Evolutionary conservation across 2,329 filamentous ascomycete genomes (phyloP), one percentile per base, ranked within the genome.

Genomic region (Botrytis aclada): DNA sequence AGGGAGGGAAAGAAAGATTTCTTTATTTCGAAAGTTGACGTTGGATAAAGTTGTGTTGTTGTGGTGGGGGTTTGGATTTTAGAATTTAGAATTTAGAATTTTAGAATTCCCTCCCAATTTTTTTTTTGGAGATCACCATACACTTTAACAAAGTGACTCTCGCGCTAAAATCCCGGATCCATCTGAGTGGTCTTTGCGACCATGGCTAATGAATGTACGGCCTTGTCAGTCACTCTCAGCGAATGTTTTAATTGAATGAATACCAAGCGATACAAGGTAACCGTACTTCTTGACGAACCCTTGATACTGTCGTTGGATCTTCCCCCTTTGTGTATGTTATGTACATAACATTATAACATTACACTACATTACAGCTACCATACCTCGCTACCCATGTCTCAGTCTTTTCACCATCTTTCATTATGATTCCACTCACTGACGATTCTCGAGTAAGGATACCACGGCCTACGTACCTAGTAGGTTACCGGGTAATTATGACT

Each of bases 21-120:
- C 51, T 69, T 70, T 70, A 45, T 70, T 61, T 37, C 22, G 32
- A 45, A 43, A 61, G 51, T 45, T 39, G 39, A 61, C 60, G 67
- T 18, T 45, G n/a, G 29, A 60, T 43, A 39, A 62, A 60, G 67
- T 67, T 51, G 65, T 56, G 51, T 61, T 43, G 65, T 56, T 22
- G 67, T 70, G 39, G 67, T 56, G 34, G 51, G 65, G 47, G 41
- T 25, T 65, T 47, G 22, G 41, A 32, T 65, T 58, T 43, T 39
- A 22, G 45, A 47, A 8, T 47, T 47, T 47, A 6, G 22, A 51
- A n/a, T 51, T 69, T 54, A 29, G 51, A 56, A 29, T 56, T 56
- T 56, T 56, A 41, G 25, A 43, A 43, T 29, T 45, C 32, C 41
- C 45, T 66, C 16, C 25, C 10, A 54, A 54, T 32, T 43, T 69